Conservation (phyloP, 192 early-diverging fungal genomes). For the Polychytrium aggregatum region DNA sequence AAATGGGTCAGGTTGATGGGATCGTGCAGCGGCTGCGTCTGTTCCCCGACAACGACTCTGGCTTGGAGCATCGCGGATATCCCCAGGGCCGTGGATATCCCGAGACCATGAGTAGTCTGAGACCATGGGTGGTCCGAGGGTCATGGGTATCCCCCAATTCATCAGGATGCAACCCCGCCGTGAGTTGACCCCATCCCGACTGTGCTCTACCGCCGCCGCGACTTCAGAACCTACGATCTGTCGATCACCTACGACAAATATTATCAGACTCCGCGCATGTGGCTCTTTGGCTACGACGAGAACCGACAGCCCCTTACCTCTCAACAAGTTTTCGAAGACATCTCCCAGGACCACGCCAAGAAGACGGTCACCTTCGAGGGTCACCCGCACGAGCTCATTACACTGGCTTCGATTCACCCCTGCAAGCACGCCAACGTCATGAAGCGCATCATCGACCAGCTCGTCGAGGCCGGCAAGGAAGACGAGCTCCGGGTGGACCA, state of each 20-base stretch:
- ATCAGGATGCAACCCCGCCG: too few species aligned
- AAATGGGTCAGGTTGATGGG: too few species aligned
- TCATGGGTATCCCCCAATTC: too few species aligned
- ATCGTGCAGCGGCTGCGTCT: too few species aligned
- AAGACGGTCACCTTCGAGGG: conserved; percentile 98
- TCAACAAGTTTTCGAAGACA: conserved; percentile 93
- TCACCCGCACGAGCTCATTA: conserved; percentile 83
- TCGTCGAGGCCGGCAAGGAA: conserved; percentile 51
- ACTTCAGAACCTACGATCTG: conserved; percentile 94
- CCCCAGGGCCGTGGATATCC: too few species aligned
- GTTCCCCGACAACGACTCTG: too few species aligned
- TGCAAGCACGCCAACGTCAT: conserved; percentile 98
- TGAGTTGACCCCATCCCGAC: too few species aligned
- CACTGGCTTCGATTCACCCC: conserved; percentile 90
- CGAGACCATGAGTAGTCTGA: too few species aligned
- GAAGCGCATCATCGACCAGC: conserved; percentile 86
- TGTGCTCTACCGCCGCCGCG: too few species aligned
- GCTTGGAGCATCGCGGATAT: too few species aligned
- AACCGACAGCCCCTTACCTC: conserved; percentile 70
- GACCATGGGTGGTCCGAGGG: too few species aligned
- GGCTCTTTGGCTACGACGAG: conserved; percentile 96
- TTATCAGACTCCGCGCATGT: conserved; percentile 96
- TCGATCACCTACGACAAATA: conserved; percentile 99
- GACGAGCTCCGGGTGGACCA: conserved; percentile 82
- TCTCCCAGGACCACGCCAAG: conserved; percentile 96